These are phyloP conservation scores for Dendryphion nanum DNA, from an alignment of 2,329 filamentous ascomycete species.

Conservation along the genomic window DNA sequence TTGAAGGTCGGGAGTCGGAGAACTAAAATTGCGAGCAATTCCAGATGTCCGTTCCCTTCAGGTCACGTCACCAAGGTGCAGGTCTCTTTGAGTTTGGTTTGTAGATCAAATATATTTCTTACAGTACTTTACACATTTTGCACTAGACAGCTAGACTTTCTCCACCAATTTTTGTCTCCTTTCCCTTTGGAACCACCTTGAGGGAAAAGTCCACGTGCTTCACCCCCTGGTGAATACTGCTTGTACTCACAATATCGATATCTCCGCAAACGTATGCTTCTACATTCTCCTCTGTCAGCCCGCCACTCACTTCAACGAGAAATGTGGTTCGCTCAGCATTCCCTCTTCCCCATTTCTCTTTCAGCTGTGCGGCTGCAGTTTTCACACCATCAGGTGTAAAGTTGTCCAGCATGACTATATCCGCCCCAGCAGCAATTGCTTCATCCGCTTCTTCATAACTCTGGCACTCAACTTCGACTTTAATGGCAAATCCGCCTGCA, in stretches of 20 bases:
- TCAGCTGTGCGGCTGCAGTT: slow-evolving; percentile 70
- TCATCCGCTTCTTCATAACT: slow-evolving; percentile 85
- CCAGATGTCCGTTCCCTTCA: too few relatives aligned
- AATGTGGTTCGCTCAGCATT: slow-evolving; percentile 61
- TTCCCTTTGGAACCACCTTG: slow-evolving; percentile 66
- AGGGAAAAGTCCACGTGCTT: slow-evolving; percentile 93
- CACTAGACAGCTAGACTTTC: slow-evolving; percentile 14
- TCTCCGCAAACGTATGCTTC: slow-evolving; percentile 75
- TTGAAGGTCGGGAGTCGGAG: too few relatives aligned
- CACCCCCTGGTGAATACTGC: slow-evolving; percentile 94
- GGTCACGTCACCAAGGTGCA: too few relatives aligned
- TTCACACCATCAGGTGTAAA: slow-evolving; percentile 79
- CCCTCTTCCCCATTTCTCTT: slow-evolving; percentile 71
- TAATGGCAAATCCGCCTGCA: slow-evolving; percentile 84
- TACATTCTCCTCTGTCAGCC: slow-evolving; percentile 82
- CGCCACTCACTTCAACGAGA: slow-evolving; percentile 89
- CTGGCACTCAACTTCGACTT: slow-evolving; percentile 95
- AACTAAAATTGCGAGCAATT: too few relatives aligned
- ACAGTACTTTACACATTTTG: neutral
- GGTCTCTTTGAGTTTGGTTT: too few relatives aligned
- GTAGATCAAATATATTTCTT: too few relatives aligned
- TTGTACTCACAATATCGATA: slow-evolving; percentile 94
- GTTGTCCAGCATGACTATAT: slow-evolving; percentile 97
- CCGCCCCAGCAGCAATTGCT: slow-evolving; percentile 85
- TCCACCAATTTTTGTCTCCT: slow-evolving; percentile 11